Conservation (phyloP, 1,284 basidiomycete species). For the Irpex sp. region DNA sequence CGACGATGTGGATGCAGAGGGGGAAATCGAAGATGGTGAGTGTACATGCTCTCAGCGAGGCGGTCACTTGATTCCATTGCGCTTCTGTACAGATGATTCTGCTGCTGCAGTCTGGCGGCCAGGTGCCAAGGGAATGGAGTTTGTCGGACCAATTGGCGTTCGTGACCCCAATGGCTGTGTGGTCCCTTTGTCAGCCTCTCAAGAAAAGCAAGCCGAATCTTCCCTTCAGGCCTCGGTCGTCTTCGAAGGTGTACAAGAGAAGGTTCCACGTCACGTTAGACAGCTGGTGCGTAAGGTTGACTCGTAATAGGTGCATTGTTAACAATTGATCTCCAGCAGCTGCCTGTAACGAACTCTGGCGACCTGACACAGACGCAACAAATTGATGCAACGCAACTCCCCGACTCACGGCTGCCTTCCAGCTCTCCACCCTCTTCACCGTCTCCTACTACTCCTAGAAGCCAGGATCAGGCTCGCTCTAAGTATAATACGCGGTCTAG, state of each 20-base stretch:
- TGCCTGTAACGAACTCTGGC: not conserved
- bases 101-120: constrained; percentile 13
- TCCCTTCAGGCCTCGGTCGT: constrained; percentile 1
- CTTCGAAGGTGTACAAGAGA: constrained; percentile 41
- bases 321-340: not conserved
- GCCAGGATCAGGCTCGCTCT: not conserved
- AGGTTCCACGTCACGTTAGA: constrained; percentile 50
- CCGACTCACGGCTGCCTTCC: constrained; percentile 4
- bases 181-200: constrained; percentile 19
- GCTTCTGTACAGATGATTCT: constrained; percentile 2
- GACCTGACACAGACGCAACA: constrained; percentile 26
- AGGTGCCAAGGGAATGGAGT: constrained; percentile 16
- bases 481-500: not conserved
- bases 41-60: not conserved
- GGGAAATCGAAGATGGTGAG: constrained; percentile 24
- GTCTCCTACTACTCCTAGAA: constrained; percentile 12
- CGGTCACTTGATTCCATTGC: not conserved
- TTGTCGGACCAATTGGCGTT: constrained; percentile 27
- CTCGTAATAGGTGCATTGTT: not conserved
- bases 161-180: constrained; percentile 29
- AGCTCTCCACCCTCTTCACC: constrained; percentile 10
- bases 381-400: constrained; percentile 13
- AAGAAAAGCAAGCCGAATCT: constrained; percentile 14
- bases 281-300: constrained; percentile 46
- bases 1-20: constrained; percentile 25